These are phyloP conservation scores for Parathielavia appendiculata DNA, from an alignment of 495 filamentous ascomycete species.

Conservation along the genomic window DNA sequence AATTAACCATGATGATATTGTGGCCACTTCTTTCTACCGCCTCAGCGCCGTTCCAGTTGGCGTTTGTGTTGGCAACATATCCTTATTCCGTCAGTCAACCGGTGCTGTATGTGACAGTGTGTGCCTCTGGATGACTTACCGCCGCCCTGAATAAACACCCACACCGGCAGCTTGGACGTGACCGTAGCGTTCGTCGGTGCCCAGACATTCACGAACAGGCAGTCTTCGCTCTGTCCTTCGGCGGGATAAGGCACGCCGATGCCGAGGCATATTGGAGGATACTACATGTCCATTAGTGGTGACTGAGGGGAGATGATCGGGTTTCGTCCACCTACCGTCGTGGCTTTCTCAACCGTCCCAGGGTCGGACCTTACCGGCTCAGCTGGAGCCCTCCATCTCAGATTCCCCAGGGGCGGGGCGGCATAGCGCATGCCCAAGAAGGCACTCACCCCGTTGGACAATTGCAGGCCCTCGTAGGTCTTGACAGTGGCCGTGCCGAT, in stretches of 20 bases:
- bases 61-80: constrained; percentile 57
- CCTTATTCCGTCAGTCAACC: constrained; percentile 27
- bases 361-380: constrained; percentile 22
- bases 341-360: constrained; percentile 23
- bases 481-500: constrained; percentile 24
- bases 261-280: constrained; percentile 50
- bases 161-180: constrained; percentile 56
- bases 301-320: no score
- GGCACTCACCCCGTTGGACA: constrained; percentile 35
- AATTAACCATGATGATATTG: constrained; percentile 64
- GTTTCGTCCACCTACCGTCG: constrained; percentile 20
- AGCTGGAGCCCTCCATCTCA: constrained; percentile 39
- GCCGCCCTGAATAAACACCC: constrained; percentile 72
- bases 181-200: constrained; percentile 52
- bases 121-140: no score
- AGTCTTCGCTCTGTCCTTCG: constrained; percentile 58
- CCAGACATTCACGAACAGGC: constrained; percentile 71
- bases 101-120: neutral
- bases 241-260: constrained; percentile 36
- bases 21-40: constrained; percentile 55
- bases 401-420: constrained; percentile 34
- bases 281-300: no score
- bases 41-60: constrained; percentile 60
- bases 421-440: constrained; percentile 46
- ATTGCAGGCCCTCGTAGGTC: constrained; percentile 32